Evolutionary conservation across 2,329 filamentous ascomycete genomes (phyloP).

Genomic region (Biscogniauxia marginata): DNA sequence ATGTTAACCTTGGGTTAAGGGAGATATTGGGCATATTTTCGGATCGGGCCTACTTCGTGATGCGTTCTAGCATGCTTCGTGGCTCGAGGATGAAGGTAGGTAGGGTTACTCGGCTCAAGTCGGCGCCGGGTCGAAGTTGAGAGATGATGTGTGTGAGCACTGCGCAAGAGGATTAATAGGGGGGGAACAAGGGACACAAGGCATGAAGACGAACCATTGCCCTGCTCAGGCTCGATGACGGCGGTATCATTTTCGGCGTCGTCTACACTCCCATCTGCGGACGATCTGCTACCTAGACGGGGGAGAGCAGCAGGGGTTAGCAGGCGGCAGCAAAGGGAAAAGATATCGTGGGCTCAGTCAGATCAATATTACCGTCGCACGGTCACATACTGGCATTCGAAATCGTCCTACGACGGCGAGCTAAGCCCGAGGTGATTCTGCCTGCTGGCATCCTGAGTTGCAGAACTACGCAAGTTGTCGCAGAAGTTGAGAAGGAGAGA

Average conservation of each 20-base stretch:
- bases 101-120: slow-evolving; percentile 88
- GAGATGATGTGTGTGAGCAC: slow-evolving; percentile 97
- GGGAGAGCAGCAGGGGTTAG: slow-evolving; percentile 3
- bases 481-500: background rate
- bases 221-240: slow-evolving; percentile 86
- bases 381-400: slow-evolving; percentile 33
- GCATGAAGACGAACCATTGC: slow-evolving; percentile 68
- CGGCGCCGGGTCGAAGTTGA: slow-evolving; percentile 90
- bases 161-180: slow-evolving; percentile 38
- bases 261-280: slow-evolving; percentile 52
- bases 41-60: slow-evolving; percentile 76
- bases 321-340: background rate
- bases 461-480: slow-evolving; percentile 1
- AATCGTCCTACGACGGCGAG: slow-evolving; percentile 27
- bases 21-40: too few relatives aligned
- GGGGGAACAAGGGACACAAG: background rate
- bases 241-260: slow-evolving; percentile 70
- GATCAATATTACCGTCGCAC: too few relatives aligned
- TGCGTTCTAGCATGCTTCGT: slow-evolving; percentile 95
- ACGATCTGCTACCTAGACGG: slow-evolving; percentile 36
- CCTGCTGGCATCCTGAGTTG: slow-evolving; percentile 25
- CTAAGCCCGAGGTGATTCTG: slow-evolving; percentile 27
- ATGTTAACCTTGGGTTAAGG: slow-evolving; percentile 10
- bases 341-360: background rate
- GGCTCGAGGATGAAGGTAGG: slow-evolving; percentile 98